phyloP scores from a whole-genome alignment of 23 red algal genomes.

The Gracilaria domingensis region DNA sequence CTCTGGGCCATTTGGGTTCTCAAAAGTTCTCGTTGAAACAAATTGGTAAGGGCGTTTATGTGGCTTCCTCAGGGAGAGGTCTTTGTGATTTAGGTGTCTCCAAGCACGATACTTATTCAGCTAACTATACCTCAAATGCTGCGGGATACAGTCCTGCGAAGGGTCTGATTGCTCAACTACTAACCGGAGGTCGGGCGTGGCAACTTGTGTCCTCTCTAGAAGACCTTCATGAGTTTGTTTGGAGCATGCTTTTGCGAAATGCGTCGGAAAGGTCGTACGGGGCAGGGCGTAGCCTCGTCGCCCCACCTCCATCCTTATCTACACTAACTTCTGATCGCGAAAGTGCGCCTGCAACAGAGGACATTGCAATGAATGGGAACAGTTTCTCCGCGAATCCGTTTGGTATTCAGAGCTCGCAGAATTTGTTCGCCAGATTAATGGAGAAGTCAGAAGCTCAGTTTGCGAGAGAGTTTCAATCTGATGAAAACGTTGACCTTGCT shows the following conservation, averaged over 20 bases:
- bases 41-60: slow-evolving; percentile 55
- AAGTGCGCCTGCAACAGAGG: background rate
- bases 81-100: slow-evolving; percentile 42
- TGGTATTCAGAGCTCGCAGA: slow-evolving; percentile 13
- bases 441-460: slow-evolving; percentile 56
- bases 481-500: background rate
- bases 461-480: background rate
- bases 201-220: slow-evolving; percentile 52
- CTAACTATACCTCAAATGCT: slow-evolving; percentile 35
- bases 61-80: slow-evolving; percentile 34
- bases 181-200: slow-evolving; percentile 72
- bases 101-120: slow-evolving; percentile 30
- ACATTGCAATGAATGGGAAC: background rate
- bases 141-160: slow-evolving; percentile 66
- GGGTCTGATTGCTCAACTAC: slow-evolving; percentile 50
- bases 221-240: slow-evolving; percentile 47
- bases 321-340: slow-evolving; percentile 33
- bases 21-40: slow-evolving; percentile 26
- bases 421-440: slow-evolving; percentile 54
- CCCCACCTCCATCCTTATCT: slow-evolving; percentile 53
- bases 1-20: background rate
- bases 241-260: slow-evolving; percentile 3
- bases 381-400: slow-evolving; percentile 30
- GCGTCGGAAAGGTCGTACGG: slow-evolving; percentile 49
- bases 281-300: slow-evolving; percentile 48